Base-by-base conservation (phyloP, 1,139 yeast genomes). In the Lodderomyces orthopsilosis region DNA sequence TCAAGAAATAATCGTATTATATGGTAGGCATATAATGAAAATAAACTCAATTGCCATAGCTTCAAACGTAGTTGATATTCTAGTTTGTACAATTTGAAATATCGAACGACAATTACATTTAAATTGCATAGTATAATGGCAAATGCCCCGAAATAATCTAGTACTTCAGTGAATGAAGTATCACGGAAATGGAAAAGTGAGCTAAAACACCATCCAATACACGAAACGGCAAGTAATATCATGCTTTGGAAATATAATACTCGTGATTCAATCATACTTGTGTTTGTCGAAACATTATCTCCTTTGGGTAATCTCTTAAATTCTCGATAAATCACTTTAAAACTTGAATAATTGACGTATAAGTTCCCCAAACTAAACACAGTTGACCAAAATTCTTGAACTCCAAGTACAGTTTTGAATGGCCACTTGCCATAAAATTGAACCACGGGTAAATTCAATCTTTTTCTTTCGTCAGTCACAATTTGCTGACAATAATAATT, bases 391-490 rank as follows among this genome's bases (percentile, higher is more conserved):
- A 70, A 35, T 49, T 73, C 78, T 30, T 72, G 72, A 18, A 68
- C 54, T 1, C 77, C 77, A 15, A 63, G 53, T 2, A 70, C 52
- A 37, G 75, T 53, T 9, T 43, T 46, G 47, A 73, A 73, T 2
- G 77, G 77, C 78, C 78, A 73, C 49, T 73, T 73, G 7, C 78
- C 78, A 44, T 62, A 59, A 48, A 70, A 73, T 46, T 73, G 74
- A 10, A 71, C 74, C 56, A 67, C 56, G 2, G 61, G 59, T 12
- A 52, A 48, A 2, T 61, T 59, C 0, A 45, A 36, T 6, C 23
- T 22, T 17, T 47, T 42, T 27, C 74, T 51, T 22, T 50, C 50
- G 26, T 58, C 53, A 4, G 74, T 67, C 27, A 71, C 52, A 10
- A 61, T 48, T 47, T 69, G 77, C 47, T 63, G 72, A 50, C 78